Base-by-base conservation (phyloP, 106 monocot genomes). In the Triglochin maritima region DNA sequence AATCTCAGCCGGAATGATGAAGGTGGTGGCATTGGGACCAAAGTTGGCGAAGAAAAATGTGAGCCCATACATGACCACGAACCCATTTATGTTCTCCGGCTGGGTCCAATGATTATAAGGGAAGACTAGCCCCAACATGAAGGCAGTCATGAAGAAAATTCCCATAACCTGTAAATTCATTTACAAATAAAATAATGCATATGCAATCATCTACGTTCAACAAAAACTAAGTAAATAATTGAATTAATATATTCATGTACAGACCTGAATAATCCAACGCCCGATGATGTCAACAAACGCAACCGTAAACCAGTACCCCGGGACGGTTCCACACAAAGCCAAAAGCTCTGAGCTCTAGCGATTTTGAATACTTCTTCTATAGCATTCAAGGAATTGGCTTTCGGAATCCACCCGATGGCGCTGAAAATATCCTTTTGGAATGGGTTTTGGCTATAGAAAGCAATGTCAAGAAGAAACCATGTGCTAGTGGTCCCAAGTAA, bases 361-460 rank as follows among this genome's bases (percentile, higher is more conserved):
- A 67, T 67, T 9, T 3, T 14, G 66, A 41, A 67, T 2, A 67
- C 66, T 29, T 67, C 66, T 48, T 67, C 51, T 29, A 67, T 67
- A 52, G 70, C 70, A 17, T 59, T 70, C 70, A 70, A 60, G 70
- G 70, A 60, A 13, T 2, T 17, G 29, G 69, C 11, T 44, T 56
- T 56, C 11, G 69, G 69, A 6, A 69, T 56, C 69, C 69, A 69
- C 1, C 70, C 70, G 46, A 70, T 60, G 47, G 70, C 59, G 70
- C 56, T 60, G 49, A 70, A 70, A 12, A 70, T 70, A 17, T 70
- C 70, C 70, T 70, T 70, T 47, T 59, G 70, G 70, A 70, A 70
- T n/a, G 46, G 64, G 64, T 64, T 64, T 47, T 64, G 64, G 64
- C 64, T 64, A 13, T 29, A 52, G 66, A 50, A 69, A 29, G 66